Evolutionary conservation across 176 grass and related monocot genomes (phyloP).

Genomic region (Eragrostis curvula): DNA sequence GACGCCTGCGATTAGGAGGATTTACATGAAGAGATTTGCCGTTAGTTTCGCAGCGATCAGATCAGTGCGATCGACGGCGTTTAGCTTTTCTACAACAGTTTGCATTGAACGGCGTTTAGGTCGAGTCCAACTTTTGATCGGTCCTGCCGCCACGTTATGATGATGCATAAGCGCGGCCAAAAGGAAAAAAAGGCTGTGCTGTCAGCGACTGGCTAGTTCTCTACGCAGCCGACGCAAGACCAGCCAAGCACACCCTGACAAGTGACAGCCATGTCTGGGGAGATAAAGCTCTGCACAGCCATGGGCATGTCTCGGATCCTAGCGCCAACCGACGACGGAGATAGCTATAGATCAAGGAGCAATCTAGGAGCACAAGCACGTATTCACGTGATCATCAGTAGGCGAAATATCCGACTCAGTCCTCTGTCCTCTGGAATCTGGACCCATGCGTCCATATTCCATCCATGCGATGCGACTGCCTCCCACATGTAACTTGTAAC

Average conservation of each 20-base stretch:
- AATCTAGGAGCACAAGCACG: not conserved
- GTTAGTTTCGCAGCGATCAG: not conserved
- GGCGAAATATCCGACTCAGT: slow-evolving; percentile 20
- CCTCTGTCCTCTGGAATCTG: not conserved
- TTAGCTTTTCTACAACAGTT: too few relatives aligned
- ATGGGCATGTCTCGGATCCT: slow-evolving; percentile 26
- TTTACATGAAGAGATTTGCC: not conserved
- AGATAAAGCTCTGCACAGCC: not conserved
- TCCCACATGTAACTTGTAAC: too few relatives aligned
- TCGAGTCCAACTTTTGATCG: not conserved
- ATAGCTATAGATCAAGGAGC: too few relatives aligned
- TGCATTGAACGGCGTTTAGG: not conserved
- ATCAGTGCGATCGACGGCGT: too few relatives aligned
- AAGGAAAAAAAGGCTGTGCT: not conserved
- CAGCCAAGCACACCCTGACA: not conserved
- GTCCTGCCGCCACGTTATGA: too few relatives aligned
- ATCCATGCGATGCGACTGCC: too few relatives aligned
- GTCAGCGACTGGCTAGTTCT: not conserved
- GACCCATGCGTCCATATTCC: not conserved
- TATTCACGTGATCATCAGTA: slow-evolving; percentile 17
- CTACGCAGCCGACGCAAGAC: not conserved
- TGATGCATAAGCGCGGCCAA: not conserved
- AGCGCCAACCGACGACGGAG: slow-evolving; percentile 7
- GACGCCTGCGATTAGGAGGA: slow-evolving; percentile 48
- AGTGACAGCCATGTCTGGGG: slow-evolving; percentile 15